Conservation (phyloP, 805 yeast species). For the Yamadazyma paraphyllophila region DNA sequence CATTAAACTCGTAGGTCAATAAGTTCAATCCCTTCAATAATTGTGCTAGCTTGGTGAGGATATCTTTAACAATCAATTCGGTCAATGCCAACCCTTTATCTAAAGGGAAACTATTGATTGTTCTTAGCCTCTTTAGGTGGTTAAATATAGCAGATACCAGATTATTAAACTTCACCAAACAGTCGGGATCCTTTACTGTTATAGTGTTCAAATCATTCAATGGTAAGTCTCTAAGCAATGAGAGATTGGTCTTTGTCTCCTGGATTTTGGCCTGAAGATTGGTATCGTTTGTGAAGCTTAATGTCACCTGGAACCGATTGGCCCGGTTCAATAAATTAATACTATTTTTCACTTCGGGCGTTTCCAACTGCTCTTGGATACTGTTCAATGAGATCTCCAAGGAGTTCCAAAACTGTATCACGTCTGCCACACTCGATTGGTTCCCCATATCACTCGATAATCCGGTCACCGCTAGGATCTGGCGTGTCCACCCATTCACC, state of each 20-base stretch:
- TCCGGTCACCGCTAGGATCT: conserved; percentile 55
- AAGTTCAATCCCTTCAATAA: conserved; percentile 34
- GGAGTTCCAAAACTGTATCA: conserved; percentile 74
- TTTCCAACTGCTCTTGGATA: conserved; percentile 56
- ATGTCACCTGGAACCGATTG: conserved; percentile 76
- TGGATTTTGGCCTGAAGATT: conserved; percentile 57
- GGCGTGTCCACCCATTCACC: conserved; percentile 73
- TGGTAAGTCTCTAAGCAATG: conserved; percentile 69
- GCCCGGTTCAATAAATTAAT: conserved; percentile 62
- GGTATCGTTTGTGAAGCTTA: conserved; percentile 69
- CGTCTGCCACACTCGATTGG: conserved; percentile 58
- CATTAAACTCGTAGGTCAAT: conserved; percentile 37
- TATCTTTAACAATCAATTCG: conserved; percentile 61
- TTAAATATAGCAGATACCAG: conserved; percentile 40
- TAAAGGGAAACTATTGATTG: conserved; percentile 55
- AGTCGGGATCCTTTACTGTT: conserved; percentile 18
- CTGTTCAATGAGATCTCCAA: conserved; percentile 59
- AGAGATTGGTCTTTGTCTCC: conserved; percentile 54
- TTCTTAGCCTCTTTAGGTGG: conserved; percentile 54
- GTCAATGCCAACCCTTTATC: conserved; percentile 61
- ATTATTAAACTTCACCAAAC: conserved; percentile 43
- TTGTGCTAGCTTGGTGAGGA: conserved; percentile 44
- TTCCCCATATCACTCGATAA: conserved; percentile 51
- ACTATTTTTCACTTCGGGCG: conserved; percentile 54
- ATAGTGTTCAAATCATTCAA: conserved; percentile 46